Evolutionary conservation across 768 basidiomycete species (phyloP).

Genomic region (Fomitopsis pulvina): DNA sequence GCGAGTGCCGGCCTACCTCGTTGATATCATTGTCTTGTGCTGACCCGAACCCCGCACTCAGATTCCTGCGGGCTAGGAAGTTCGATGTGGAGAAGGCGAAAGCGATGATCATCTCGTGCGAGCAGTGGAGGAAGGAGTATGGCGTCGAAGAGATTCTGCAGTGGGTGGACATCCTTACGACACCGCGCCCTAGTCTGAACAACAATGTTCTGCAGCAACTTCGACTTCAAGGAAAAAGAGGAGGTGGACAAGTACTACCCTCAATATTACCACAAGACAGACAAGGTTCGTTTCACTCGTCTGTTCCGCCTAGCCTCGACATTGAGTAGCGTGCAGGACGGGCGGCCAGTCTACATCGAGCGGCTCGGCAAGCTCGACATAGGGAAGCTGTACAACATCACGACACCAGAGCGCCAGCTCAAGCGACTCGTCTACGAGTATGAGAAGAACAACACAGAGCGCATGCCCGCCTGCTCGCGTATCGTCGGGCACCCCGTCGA

Average conservation of each 20-base stretch:
- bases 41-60: conserved; percentile 21
- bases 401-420: conserved; percentile 83
- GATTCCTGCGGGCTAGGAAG: conserved; percentile 89
- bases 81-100: conserved; percentile 83
- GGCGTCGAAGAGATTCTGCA: conserved; percentile 68
- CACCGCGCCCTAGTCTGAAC: background rate
- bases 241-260: conserved; percentile 91
- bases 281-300: conserved; percentile 57
- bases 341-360: conserved; percentile 94
- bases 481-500: conserved; percentile 83
- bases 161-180: conserved; percentile 33
- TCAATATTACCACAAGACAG: conserved; percentile 93
- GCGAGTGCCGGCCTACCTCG: conserved; percentile 37
- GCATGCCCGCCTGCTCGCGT: conserved; percentile 72
- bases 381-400: conserved; percentile 70
- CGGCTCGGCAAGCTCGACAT: conserved; percentile 88
- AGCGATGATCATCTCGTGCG: conserved; percentile 73
- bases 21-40: background rate
- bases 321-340: conserved; percentile 51
- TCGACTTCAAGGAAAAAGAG: conserved; percentile 77
- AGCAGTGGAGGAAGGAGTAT: conserved; percentile 88
- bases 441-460: conserved; percentile 77
- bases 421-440: conserved; percentile 89
- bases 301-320: background rate
- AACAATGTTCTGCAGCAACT: conserved; percentile 44